phyloP scores from a whole-genome alignment of 2,329 filamentous ascomycete species.

The Colletotrichum sp. region DNA sequence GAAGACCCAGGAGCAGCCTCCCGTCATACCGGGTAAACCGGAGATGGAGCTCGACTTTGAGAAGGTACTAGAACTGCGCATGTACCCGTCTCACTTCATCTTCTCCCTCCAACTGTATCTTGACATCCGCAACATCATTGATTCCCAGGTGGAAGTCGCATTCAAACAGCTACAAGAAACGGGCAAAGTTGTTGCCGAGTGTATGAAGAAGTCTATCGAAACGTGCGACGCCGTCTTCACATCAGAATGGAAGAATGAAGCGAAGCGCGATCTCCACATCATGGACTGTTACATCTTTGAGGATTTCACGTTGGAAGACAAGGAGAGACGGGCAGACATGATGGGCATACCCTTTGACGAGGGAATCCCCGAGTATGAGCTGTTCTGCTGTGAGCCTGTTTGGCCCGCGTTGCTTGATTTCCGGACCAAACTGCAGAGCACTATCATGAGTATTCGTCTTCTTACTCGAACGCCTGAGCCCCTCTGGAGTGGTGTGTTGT shows the following conservation, averaged over 20 bases:
- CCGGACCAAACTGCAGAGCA: not conserved
- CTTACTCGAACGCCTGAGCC: not conserved
- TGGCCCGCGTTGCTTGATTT: not conserved
- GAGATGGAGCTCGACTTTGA: not conserved
- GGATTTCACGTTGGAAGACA: not conserved
- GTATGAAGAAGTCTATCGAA: not conserved
- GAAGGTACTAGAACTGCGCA: not conserved
- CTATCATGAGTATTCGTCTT: not conserved
- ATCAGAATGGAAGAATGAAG: not conserved
- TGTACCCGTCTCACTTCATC: not conserved
- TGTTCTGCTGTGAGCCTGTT: not conserved
- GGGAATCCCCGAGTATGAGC: not conserved
- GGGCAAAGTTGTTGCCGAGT: not conserved
- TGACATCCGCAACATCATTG: not conserved
- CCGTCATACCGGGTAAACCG: not conserved
- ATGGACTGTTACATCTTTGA: not conserved
- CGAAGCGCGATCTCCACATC: not conserved
- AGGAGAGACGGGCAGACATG: not conserved
- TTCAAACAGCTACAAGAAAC: not conserved
- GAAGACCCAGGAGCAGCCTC: not conserved
- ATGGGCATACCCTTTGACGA: not conserved
- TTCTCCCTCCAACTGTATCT: not conserved
- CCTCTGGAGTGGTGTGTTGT: not conserved
- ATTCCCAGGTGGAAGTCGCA: not conserved
- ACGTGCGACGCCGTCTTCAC: not conserved